Base-by-base conservation (phyloP, 192 early-diverging fungal species). In the Mortierella antarctica region DNA sequence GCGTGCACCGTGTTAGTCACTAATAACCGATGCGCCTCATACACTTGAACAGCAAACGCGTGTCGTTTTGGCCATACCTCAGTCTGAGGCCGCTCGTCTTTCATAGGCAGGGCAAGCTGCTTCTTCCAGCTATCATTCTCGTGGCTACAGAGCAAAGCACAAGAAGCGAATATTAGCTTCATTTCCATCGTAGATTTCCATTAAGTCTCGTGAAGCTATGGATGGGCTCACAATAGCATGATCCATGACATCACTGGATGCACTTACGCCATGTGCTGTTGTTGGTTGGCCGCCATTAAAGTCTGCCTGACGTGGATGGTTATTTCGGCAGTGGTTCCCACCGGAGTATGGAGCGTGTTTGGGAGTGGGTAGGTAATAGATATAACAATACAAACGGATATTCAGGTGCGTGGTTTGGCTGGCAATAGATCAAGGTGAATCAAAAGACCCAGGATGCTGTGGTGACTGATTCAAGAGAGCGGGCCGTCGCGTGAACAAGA, bases 61-160 rank as follows among this genome's bases (percentile, higher is more conserved):
- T 5, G 13, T 60, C 18, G 57, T 8, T n/a, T 2, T 55, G 10
- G 2, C 8, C 54, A 55, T 57, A 87, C 88, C 73, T 95, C 93
- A 56, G 97, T 99, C 85, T 99, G 93, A n/a, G 95, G 96, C 47
- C 98, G 91, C 62, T 75, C 85, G 85, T 99, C 97, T 86, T 93
- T 95, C 82, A 89, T 74, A 9, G 98, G 98, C 51, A 92, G 86
- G 44, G 76, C 83, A 52, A 98, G 85, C 62, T 87, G 80, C 64
- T 89, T 89, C 76, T 95, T 95, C 95, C 95, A 96, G 63, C 85
- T 86, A 63, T 90, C 90, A 47, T 85, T 85, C 65, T 90, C 89
- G 62, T 89, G 88, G 52, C 89, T 89, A 81, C 40, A 56, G 64
- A 64, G 63, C 13, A 21, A 44, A 40, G 23, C 31, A 65, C 40